Conservation (phyloP, 2,329 filamentous ascomycete species). For the Fusarium sp. region DNA sequence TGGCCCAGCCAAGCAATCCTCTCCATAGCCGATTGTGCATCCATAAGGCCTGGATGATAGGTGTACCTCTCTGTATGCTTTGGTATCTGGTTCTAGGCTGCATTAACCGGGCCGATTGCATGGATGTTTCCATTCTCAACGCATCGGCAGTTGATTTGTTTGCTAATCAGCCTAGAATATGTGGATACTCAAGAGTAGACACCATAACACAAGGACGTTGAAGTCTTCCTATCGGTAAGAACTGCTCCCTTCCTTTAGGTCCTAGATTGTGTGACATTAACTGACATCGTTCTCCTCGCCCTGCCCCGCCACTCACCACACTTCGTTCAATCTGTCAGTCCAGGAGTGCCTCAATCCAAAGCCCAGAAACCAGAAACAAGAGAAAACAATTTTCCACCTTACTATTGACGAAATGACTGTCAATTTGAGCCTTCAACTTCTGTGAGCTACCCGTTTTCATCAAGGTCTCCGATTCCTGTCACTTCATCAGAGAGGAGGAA, state of each 20-base stretch:
- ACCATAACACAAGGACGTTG: constrained; percentile 7
- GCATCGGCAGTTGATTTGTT: background rate
- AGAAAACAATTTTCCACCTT: background rate
- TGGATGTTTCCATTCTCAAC: background rate
- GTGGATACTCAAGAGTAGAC: background rate
- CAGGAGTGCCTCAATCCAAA: too few relatives aligned
- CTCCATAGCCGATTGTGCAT: constrained; percentile 15
- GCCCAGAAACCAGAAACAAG: background rate
- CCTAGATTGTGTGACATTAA: background rate
- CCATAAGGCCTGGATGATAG: background rate
- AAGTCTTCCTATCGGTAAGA: background rate
- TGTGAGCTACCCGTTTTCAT: background rate
- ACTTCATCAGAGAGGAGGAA: background rate
- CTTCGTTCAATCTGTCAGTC: background rate
- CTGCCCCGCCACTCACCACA: background rate
- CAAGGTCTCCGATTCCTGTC: too few relatives aligned
- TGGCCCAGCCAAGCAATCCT: constrained; percentile 13
- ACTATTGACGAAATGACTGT: background rate
- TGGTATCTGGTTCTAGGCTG: background rate
- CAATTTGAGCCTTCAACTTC: too few relatives aligned
- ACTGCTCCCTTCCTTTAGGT: background rate
- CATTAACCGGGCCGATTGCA: constrained; percentile 2
- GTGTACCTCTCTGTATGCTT: background rate
- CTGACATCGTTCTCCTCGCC: background rate
- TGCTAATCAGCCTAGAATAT: background rate